These are phyloP conservation scores for Diophrys appendiculata DNA, from an alignment of 73 alveolate species.

Conservation along the genomic window DNA sequence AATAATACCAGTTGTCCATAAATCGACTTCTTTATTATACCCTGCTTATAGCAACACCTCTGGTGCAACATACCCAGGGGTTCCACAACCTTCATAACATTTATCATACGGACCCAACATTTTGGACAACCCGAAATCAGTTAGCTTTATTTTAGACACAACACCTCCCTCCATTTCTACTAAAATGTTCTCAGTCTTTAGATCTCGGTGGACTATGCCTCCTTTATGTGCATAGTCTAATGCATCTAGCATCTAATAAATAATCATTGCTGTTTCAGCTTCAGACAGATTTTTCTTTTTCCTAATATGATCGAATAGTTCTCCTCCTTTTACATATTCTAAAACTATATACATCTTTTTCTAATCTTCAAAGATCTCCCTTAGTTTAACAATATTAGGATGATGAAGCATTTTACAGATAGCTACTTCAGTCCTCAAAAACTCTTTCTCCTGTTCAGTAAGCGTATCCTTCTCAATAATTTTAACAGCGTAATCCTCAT, in stretches of 20 bases:
- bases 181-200: slow-evolving; percentile 81
- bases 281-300: slow-evolving; percentile 52
- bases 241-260: slow-evolving; percentile 56
- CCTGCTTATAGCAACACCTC: slow-evolving; percentile 43
- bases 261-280: slow-evolving; percentile 64
- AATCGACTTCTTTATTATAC: slow-evolving; percentile 69
- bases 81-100: slow-evolving; percentile 65
- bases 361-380: slow-evolving; percentile 50
- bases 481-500: not conserved
- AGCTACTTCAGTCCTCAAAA: slow-evolving; percentile 8
- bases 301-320: slow-evolving; percentile 65
- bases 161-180: slow-evolving; percentile 44
- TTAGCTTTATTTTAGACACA: slow-evolving; percentile 29
- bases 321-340: slow-evolving; percentile 69
- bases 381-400: slow-evolving; percentile 59
- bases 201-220: slow-evolving; percentile 82
- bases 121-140: slow-evolving; percentile 81
- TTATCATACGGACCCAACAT: slow-evolving; percentile 67
- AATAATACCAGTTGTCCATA: slow-evolving; percentile 75
- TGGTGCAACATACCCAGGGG: slow-evolving; percentile 26
- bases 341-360: slow-evolving; percentile 47
- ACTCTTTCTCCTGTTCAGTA: slow-evolving; percentile 3
- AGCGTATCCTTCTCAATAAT: not conserved
- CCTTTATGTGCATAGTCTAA: slow-evolving; percentile 70
- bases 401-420: slow-evolving; percentile 27